Evolutionary conservation across 352 stramenopile genomes (phyloP), one percentile per base, ranked within the genome.

Genomic region (Pythium angustatum): DNA sequence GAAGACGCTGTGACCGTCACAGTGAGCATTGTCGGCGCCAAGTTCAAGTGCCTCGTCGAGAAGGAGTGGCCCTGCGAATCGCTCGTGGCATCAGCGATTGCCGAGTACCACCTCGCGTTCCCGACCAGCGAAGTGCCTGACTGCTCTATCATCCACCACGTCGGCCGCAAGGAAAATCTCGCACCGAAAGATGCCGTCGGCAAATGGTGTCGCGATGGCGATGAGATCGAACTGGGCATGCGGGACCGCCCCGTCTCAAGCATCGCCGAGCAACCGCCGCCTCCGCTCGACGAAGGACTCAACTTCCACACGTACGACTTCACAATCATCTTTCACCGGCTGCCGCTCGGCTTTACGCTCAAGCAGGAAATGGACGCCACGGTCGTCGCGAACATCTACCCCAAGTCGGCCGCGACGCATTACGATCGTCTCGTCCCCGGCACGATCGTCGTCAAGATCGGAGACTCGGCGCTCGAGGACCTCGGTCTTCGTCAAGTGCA

Each of bases 341-440:
- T 94, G 15, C 87, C 87, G 41, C 75, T 96, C 21, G 87, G 87
- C 9, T 94, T 96, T 58, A 94, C 85, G 6, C 82, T 96, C 72
- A 91, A 91, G 64, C 81, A 90, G 45, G 80, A 85, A 17, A 77
- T 81, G 63, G 81, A 91, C 64, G 76, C 65, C 28, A 93, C 80
- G 2, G 85, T 93, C 38, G 85, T 96, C 6, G 85, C 84, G 19
- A 93, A 84, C n/a, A 91, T 94, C 62, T 93, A 92, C 51, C 83
- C 87, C 1, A 85, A 88, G 51, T 92, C 83, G 51, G 78, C 76
- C 2, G 82, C 79, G 12, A 91, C 83, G 12, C 83, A 90, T 64
- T 96, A 94, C 67, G 70, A 74, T 9, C 81, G 87, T 7, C 66
- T 96, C 14, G 60, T 78, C 44, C 74, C 84, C 1, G 85, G 87